Conservation (phyloP, 345 rosid species). For the Citrus australasica region DNA sequence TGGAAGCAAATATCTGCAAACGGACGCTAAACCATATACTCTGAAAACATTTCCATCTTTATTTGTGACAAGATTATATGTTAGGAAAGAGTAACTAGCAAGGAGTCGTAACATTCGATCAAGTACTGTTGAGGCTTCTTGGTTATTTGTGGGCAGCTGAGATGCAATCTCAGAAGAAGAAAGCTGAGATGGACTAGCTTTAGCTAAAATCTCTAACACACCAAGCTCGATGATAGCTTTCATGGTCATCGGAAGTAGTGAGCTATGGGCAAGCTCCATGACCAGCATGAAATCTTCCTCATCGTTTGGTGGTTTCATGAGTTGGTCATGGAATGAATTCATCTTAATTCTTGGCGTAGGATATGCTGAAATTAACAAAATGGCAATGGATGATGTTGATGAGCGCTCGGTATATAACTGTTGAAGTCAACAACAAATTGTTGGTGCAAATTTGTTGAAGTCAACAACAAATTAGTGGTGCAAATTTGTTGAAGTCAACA, state of each 20-base stretch:
- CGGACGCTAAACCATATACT: too few species aligned
- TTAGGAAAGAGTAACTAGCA: not conserved
- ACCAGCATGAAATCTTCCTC: slow-evolving; percentile 14
- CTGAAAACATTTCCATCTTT: too few species aligned
- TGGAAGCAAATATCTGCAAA: too few species aligned
- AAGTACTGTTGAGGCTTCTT: slow-evolving; percentile 17
- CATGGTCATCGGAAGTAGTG: slow-evolving; percentile 22
- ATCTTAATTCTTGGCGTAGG: not conserved
- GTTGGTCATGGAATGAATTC: not conserved
- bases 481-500: too few species aligned
- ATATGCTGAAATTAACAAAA: too few species aligned
- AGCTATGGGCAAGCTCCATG: slow-evolving; percentile 12
- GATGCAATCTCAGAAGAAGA: slow-evolving; percentile 27
- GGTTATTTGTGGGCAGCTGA: slow-evolving; percentile 18
- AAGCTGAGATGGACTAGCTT: slow-evolving; percentile 13
- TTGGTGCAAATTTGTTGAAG: too few species aligned
- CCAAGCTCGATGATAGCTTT: not conserved
- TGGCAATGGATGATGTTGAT: too few species aligned
- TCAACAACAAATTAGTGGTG: too few species aligned
- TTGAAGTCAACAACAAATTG: too few species aligned
- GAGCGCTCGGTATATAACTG: too few species aligned
- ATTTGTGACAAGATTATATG: too few species aligned
- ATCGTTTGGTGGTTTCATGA: not conserved
- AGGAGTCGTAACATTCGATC: slow-evolving; percentile 32
- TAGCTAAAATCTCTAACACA: slow-evolving; percentile 26